Conservation (phyloP, 805 yeast genomes). For the Brettanomyces naardenensis region DNA sequence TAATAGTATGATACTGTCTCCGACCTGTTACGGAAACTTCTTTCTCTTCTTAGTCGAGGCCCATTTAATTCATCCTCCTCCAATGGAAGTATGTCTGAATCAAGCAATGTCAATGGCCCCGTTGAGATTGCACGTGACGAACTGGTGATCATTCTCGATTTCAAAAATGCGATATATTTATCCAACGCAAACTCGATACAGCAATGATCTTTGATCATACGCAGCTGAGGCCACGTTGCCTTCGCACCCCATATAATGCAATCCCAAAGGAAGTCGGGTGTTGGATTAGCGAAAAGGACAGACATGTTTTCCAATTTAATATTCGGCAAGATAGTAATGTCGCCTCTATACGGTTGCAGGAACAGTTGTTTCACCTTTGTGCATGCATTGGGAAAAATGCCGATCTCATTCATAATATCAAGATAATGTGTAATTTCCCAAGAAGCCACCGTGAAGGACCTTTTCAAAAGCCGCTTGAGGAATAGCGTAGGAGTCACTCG, state of each 20-base stretch:
- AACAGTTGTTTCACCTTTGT: conserved; percentile 69
- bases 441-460: conserved; percentile 43
- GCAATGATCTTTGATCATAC: conserved; percentile 83
- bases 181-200: conserved; percentile 85
- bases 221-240: conserved; percentile 89
- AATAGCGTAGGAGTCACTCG: conserved; percentile 20
- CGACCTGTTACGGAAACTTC: background rate
- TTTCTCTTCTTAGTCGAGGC: background rate
- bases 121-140: background rate
- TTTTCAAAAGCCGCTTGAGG: conserved; percentile 51
- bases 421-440: conserved; percentile 75
- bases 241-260: conserved; percentile 76
- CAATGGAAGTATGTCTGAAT: background rate
- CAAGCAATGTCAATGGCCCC: background rate
- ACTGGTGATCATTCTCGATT: conserved; percentile 36
- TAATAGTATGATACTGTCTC: conserved; percentile 3
- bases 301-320: conserved; percentile 49
- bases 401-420: conserved; percentile 66
- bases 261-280: conserved; percentile 63
- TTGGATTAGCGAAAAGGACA: conserved; percentile 71
- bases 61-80: conserved; percentile 1
- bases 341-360: conserved; percentile 87
- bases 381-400: conserved; percentile 63
- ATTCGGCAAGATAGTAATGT: conserved; percentile 86
- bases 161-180: conserved; percentile 58